phyloP scores from a whole-genome alignment of 1,139 yeast species.

The Meyerozyma smithsonii region DNA sequence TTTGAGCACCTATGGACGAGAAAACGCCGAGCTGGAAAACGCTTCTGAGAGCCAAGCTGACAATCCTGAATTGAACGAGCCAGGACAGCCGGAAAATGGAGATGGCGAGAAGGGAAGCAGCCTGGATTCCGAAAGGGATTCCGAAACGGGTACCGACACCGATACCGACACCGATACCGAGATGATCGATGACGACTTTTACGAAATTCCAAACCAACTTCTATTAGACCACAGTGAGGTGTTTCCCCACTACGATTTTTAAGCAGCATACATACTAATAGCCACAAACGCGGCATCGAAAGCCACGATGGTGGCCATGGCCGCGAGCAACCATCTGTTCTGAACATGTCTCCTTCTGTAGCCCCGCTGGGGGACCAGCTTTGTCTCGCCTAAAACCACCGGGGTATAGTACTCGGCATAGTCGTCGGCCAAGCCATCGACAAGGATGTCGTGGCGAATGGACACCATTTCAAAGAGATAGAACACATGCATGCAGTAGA shows the following conservation, averaged over 20 bases:
- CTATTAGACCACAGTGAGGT: not conserved
- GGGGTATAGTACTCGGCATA: conserved; percentile 3
- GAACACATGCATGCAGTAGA: conserved; percentile 24
- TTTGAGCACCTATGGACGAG: not conserved
- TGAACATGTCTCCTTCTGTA: not conserved
- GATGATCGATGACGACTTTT: not conserved
- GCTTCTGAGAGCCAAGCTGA: not conserved
- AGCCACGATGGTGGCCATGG: not conserved
- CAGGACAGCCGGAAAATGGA: too few relatives aligned
- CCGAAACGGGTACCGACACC: not conserved
- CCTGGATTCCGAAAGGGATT: too few relatives aligned
- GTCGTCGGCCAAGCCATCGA: not conserved
- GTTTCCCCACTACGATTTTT: not conserved
- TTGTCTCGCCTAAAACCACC: not conserved
- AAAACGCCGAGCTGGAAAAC: not conserved
- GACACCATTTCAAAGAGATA: conserved; percentile 19
- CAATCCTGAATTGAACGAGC: too few relatives aligned
- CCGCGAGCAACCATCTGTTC: not conserved
- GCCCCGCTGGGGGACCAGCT: not conserved
- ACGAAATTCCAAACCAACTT: not conserved
- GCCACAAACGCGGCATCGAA: not conserved
- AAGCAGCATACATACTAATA: not conserved
- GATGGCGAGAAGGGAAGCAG: too few relatives aligned
- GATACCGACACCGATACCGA: not conserved
- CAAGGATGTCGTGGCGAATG: conserved; percentile 9